Base-by-base conservation (phyloP, 106 monocot genomes). In the Dioscorea alata region DNA sequence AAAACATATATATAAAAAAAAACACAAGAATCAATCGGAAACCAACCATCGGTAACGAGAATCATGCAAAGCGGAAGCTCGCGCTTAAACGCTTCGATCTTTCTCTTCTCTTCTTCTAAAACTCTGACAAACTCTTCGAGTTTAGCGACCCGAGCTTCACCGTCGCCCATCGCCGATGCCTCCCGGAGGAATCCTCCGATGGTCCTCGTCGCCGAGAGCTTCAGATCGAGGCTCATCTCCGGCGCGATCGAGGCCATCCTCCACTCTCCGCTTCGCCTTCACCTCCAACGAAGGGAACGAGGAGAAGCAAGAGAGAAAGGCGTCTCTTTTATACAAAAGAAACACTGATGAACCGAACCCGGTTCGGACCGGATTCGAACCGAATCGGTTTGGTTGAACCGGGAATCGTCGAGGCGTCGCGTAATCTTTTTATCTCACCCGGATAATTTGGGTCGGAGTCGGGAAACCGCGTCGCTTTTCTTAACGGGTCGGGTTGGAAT, bases 1-100 rank as follows among this genome's bases (percentile, higher is more conserved):
- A 62, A 33, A 23, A 22, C n/a, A n/a, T n/a, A n/a, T n/a, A n/a
- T n/a, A 13, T 8, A 49, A 7, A 19, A 60, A 15, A 61, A 7
- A 19, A 60, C 9, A 61, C 2, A 58, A 20, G 16, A 19, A 13
- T 54, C 19, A 18, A 54, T 18, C 15, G 5, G 12, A 19, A 1
- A 17, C 16, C 5, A 31, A 65, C 67, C 70, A 31, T 72, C 49
- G 42, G 15, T 18, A 49, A 50, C 59, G 61, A 90, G 80, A 58
- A 68, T 71, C 58, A 79, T 68, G 72, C 80, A 87, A 61, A 90
- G 67, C 23, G 90, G 90, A 25, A 94, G 87, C 80, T 94, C 94
- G 32, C 90, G 80, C 49, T 83, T 83, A 75, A 94, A 94, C 35
- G 81, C 80, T 16, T 94, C 83, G 69, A 94, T 90, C 81, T 90